Evolutionary conservation across 768 basidiomycete genomes (phyloP).

Genomic region (Tylopilus sp.): DNA sequence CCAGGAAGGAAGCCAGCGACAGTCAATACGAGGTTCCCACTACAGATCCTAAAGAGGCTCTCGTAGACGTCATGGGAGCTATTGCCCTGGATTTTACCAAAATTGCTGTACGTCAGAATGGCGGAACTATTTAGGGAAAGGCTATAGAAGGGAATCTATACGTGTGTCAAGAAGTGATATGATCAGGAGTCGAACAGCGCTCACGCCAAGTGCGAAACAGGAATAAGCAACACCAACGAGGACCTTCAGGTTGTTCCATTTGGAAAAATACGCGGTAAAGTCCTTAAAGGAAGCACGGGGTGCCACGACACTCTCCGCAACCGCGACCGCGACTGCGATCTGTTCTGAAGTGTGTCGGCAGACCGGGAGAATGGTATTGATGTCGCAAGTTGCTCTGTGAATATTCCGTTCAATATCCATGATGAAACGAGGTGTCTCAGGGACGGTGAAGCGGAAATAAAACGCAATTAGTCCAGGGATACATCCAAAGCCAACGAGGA

Average conservation of each 20-base stretch:
- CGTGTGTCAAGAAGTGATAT: background rate
- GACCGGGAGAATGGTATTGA: conserved; percentile 56
- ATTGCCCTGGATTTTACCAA: conserved; percentile 43
- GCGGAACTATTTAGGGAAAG: conserved; percentile 78
- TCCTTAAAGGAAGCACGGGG: conserved; percentile 66
- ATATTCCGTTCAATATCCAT: conserved; percentile 87
- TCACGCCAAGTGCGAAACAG: conserved; percentile 86
- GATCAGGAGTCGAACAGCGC: conserved; percentile 22
- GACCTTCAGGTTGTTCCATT: conserved; percentile 76
- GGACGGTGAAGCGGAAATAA: conserved; percentile 89
- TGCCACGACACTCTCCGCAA: conserved; percentile 45
- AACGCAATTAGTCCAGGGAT: conserved; percentile 75
- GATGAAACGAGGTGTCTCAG: conserved; percentile 87
- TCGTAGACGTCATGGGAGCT: conserved; percentile 14
- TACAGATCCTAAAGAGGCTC: conserved; percentile 24
- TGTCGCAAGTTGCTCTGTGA: conserved; percentile 67
- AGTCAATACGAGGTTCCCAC: conserved; percentile 16
- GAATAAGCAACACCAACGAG: conserved; percentile 75
- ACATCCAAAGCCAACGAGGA: conserved; percentile 83
- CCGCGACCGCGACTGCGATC: conserved; percentile 33
- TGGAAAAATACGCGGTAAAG: conserved; percentile 63
- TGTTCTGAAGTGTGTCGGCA: conserved; percentile 44
- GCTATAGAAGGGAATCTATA: conserved; percentile 84
- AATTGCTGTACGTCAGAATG: conserved; percentile 68
- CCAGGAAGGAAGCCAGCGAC: conserved; percentile 35